These are phyloP conservation scores for Salix purpurea DNA, from an alignment of 345 rosid species.

Conservation along the genomic window DNA sequence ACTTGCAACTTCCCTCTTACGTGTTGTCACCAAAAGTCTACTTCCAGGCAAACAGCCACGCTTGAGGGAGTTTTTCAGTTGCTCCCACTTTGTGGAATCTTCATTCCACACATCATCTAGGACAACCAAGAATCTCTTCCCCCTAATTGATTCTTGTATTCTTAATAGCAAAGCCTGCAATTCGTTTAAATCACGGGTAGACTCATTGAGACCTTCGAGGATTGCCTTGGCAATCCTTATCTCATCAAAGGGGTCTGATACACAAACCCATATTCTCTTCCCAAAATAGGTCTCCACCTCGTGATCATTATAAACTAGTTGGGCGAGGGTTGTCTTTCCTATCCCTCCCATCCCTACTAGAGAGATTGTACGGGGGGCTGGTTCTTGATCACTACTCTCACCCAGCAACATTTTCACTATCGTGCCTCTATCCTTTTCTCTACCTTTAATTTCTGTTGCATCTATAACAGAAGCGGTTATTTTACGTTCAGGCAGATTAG, in stretches of 20 bases:
- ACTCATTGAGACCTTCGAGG: neutral
- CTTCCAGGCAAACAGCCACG: too few species aligned
- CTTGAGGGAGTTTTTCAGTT: neutral
- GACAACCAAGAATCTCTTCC: neutral
- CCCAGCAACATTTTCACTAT: too few species aligned
- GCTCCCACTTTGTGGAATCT: neutral
- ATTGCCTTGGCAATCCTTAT: neutral
- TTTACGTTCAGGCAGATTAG: too few species aligned
- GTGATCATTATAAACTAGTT: neutral
- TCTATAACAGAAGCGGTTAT: too few species aligned
- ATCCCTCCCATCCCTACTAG: too few species aligned
- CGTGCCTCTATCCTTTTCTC: too few species aligned
- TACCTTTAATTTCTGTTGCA: too few species aligned
- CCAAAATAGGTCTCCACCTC: neutral
- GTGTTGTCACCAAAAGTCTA: too few species aligned
- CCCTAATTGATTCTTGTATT: neutral
- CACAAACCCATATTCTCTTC: constrained; percentile 15
- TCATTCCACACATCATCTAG: constrained; percentile 8
- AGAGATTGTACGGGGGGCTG: too few species aligned
- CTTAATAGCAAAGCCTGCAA: neutral
- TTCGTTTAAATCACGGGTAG: neutral
- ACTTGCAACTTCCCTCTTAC: too few species aligned
- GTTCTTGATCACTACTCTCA: too few species aligned
- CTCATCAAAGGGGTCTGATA: constrained; percentile 11
- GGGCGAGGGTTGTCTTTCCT: too few species aligned